Percentiles rank a stretch among this genome's conserved stretches.
Conservation (phyloP, 1,284 basidiomycete species). For the Malassezia restricta region DNA sequence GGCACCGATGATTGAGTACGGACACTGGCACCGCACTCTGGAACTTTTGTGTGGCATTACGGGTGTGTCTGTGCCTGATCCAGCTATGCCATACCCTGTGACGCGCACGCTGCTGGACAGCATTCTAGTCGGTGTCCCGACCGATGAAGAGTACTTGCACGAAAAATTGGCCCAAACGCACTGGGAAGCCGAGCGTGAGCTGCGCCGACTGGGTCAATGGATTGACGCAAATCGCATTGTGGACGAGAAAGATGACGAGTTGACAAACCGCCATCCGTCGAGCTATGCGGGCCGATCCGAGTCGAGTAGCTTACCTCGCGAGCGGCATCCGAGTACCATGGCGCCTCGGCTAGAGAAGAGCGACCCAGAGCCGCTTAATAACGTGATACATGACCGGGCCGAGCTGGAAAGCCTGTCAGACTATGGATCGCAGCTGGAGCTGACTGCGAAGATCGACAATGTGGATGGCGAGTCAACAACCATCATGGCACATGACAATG, state of each 20-base stretch:
- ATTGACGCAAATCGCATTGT: slow-evolving; percentile 10
- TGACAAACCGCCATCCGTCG: background rate
- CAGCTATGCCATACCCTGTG: background rate
- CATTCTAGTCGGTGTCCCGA: slow-evolving; percentile 20
- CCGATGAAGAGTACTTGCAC: slow-evolving; percentile 19
- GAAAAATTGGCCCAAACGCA: background rate
- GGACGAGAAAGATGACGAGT: slow-evolving; percentile 4
- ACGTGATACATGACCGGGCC: background rate
- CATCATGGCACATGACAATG: too few species aligned
- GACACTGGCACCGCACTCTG: slow-evolving; percentile 9
- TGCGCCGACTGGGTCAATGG: slow-evolving; percentile 10
- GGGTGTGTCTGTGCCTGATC: background rate
- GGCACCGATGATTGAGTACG: slow-evolving; percentile 20
- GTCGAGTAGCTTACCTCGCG: too few species aligned
- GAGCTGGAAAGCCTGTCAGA: slow-evolving; percentile 1
- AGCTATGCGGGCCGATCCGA: background rate
- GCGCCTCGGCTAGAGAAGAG: too few species aligned
- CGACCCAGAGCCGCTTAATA: background rate
- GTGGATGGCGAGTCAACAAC: background rate
- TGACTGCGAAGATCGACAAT: background rate
- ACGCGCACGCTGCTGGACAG: slow-evolving; percentile 16
- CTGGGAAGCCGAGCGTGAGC: slow-evolving; percentile 16
- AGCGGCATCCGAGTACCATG: too few species aligned
- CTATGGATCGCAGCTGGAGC: slow-evolving; percentile 1
- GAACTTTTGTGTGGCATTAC: background rate